phyloP scores from a whole-genome alignment of 2,329 filamentous ascomycete genomes.

The Trichophyton mentagrophytes region DNA sequence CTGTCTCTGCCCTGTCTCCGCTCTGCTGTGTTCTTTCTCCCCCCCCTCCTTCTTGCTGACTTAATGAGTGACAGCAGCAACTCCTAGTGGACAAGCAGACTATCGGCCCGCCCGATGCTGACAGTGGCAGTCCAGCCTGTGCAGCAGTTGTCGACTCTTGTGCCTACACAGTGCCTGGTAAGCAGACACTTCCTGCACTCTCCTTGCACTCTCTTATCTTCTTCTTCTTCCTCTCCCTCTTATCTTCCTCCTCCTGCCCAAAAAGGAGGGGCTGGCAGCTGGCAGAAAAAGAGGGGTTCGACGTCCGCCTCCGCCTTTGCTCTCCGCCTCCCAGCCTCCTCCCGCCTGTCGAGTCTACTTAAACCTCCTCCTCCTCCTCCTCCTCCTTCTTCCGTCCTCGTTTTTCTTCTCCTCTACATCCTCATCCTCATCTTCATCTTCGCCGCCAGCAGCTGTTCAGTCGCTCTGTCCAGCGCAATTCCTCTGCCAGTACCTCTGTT shows the following conservation, averaged over 20 bases:
- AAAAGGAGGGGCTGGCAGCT: no score
- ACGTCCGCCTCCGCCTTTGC: no score
- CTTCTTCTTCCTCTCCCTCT: neutral
- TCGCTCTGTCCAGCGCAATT: constrained; percentile 1
- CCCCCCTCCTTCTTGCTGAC: neutral
- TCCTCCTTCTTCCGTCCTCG: neutral
- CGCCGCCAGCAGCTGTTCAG: constrained; percentile 2
- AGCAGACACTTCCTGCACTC: neutral
- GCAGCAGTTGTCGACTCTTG: neutral
- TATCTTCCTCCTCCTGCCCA: neutral
- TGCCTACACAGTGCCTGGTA: neutral
- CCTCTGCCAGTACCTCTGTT: neutral
- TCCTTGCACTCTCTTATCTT: neutral
- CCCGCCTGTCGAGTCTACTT: neutral
- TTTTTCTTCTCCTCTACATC: neutral
- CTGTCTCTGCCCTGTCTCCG: no score
- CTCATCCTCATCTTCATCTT: neutral
- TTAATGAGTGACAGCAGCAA: neutral
- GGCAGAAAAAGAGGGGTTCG: no score
- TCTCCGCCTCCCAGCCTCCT: no score
- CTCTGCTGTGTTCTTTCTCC: neutral
- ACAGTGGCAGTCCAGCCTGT: no score
- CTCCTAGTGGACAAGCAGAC: neutral
- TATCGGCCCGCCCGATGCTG: no score
- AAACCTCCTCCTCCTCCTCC: constrained; percentile 1